Evolutionary conservation across 2,329 filamentous ascomycete genomes (phyloP), one percentile per base, ranked within the genome.

Genomic region (Lomentospora prolificans): DNA sequence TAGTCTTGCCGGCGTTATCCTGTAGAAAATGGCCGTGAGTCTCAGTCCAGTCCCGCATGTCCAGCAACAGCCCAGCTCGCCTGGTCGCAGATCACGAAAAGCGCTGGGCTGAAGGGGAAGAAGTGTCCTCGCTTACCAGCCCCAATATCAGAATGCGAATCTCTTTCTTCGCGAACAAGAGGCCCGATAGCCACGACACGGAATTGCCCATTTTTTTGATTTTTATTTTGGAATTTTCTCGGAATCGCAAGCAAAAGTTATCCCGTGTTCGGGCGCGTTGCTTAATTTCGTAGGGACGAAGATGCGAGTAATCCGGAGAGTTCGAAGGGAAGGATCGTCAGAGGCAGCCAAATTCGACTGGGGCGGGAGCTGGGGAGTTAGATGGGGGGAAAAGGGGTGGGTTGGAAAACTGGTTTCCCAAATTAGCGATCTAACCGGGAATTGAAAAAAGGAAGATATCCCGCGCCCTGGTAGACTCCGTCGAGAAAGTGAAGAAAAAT

Each of bases 1-100:
- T 99, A 46, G 94, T 99, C 76, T 99, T 99, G 70, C 94, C 94
- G 51, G 94, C 94, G 72, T 97, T 97, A 73, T 99, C 94, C 90
- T 97, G 22, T 48, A 55, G n/a, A 36, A 27, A 12, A 24, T 46
- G 10, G 8, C 27, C 33, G 36, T 54, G 24, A 54, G 52, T 14
- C 9, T 54, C 24, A 17, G 19, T 22, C 50, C 27, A 22, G 5
- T 53, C 31, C 9, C 31, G 8, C 3, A 5, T 41, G n/a, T 41
- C 36, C 36, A 50, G 2, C 7, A 10, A 25, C 14, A 27, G n/a
- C n/a, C 46, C 8, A 6, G 6, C 41, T 6, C 41, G 41, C 46
- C 22, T 50, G 46, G 22, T 50, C 25, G 14, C 27, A 17, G n/a
- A 12, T 41, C 36, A 17, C 36, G n/a, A 41, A 41, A 12, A 33